Evolutionary conservation across 129 eudicot genomes (phyloP).

Genomic region (Arctium minus): DNA sequence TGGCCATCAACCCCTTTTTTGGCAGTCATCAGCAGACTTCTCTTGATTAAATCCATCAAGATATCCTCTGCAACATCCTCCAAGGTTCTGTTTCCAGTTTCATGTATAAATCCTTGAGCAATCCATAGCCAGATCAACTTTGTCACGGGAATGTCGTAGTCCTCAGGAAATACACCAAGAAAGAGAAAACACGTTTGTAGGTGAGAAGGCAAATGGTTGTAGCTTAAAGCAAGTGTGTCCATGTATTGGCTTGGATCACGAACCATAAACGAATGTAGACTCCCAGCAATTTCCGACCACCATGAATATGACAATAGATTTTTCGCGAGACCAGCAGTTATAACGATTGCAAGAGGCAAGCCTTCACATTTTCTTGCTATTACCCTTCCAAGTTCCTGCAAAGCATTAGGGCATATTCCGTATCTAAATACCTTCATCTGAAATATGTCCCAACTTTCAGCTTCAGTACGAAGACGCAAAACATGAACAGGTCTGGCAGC

Average conservation of each 20-base stretch:
- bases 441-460: slow-evolving; percentile 30
- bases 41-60: slow-evolving; percentile 19
- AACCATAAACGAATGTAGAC: neutral
- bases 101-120: slow-evolving; percentile 31
- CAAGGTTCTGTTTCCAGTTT: neutral
- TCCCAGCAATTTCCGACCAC: slow-evolving; percentile 18
- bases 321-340: slow-evolving; percentile 22
- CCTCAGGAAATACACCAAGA: slow-evolving; percentile 27
- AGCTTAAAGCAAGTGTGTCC: slow-evolving; percentile 29
- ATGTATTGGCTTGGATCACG: slow-evolving; percentile 22
- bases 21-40: slow-evolving; percentile 24
- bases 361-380: slow-evolving; percentile 30
- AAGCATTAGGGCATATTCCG: neutral
- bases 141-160: slow-evolving; percentile 1
- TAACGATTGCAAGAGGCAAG: slow-evolving; percentile 28
- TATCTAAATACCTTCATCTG: neutral
- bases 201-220: slow-evolving; percentile 23
- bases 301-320: neutral
- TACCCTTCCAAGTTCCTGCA: neutral
- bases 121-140: slow-evolving; percentile 31
- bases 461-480: slow-evolving; percentile 6
- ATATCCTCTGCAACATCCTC: slow-evolving; percentile 27
- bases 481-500: neutral
- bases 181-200: slow-evolving; percentile 24
- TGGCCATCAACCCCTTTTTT: slow-evolving; percentile 14